Percentiles rank a stretch among this genome's conserved stretches.
Conservation (phyloP, 768 basidiomycete species). For the Scleroderma bovista region DNA sequence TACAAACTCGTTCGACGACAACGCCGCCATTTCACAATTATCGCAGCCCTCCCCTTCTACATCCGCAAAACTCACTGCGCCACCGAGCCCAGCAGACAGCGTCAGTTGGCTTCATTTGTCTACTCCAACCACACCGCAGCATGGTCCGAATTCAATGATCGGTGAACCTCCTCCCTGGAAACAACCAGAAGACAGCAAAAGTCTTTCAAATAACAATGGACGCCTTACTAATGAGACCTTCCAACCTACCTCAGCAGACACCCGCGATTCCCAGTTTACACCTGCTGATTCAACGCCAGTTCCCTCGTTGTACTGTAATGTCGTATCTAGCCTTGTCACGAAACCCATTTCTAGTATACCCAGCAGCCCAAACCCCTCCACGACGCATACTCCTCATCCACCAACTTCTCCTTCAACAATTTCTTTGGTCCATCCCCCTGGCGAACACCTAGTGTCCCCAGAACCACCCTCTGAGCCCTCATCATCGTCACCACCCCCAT, state of each 20-base stretch:
- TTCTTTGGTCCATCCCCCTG: constrained; percentile 5
- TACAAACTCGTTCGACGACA: constrained; percentile 8
- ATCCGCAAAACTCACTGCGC: constrained; percentile 9
- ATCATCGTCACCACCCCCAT: constrained; percentile 10
- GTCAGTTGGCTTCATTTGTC: constrained; percentile 28
- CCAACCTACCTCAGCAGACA: constrained; percentile 4
- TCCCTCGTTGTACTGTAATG: constrained; percentile 21
- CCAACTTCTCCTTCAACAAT: constrained; percentile 5
- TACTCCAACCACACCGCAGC: constrained; percentile 20
- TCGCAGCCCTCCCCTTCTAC: constrained; percentile 13
- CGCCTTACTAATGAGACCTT: neutral
- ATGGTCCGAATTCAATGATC: neutral
- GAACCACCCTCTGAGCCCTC: constrained; percentile 11
- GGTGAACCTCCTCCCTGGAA: constrained; percentile 26
- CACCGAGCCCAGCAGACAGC: constrained; percentile 17
- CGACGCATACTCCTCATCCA: constrained; percentile 5
- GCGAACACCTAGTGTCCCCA: constrained; percentile 9
- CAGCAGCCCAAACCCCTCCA: constrained; percentile 1
- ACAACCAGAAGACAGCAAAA: constrained; percentile 15
- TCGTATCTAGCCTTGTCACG: constrained; percentile 16
- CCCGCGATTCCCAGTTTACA: neutral
- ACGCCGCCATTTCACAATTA: constrained; percentile 3
- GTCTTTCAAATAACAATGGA: constrained; percentile 1
- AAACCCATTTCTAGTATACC: constrained; percentile 9
- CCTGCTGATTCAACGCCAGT: constrained; percentile 8